These are phyloP conservation scores for Gossypium thurberi DNA, from an alignment of 345 rosid genomes.

Conservation along the genomic window DNA sequence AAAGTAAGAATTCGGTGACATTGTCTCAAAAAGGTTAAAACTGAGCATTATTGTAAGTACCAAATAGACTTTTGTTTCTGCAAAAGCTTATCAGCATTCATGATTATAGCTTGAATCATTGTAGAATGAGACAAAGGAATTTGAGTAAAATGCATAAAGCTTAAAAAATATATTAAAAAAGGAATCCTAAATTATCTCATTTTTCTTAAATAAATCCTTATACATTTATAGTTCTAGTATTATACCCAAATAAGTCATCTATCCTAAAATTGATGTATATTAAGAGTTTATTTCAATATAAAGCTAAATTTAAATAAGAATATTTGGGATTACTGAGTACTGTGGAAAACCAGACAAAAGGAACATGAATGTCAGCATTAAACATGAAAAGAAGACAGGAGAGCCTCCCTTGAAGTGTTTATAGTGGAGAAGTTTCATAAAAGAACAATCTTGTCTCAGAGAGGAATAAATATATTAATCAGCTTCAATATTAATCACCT, in stretches of 20 bases:
- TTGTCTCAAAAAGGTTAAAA: background rate
- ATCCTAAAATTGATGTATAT: too few relatives aligned
- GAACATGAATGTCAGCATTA: too few relatives aligned
- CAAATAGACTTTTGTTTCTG: background rate
- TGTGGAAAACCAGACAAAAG: too few relatives aligned
- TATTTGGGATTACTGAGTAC: too few relatives aligned
- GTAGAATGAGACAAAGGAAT: background rate
- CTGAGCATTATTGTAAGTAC: background rate
- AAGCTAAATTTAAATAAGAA: too few relatives aligned
- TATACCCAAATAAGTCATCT: too few relatives aligned
- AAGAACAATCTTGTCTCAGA: background rate
- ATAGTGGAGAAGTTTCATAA: background rate
- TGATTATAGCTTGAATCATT: background rate
- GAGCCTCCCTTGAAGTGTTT: background rate
- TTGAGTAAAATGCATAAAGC: background rate
- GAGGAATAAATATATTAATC: background rate
- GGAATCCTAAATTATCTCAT: background rate
- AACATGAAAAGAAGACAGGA: background rate
- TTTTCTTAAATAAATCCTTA: background rate
- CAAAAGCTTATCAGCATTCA: background rate
- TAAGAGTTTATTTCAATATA: too few relatives aligned
- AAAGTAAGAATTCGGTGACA: background rate
- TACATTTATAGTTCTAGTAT: too few relatives aligned
- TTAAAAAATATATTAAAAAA: background rate
- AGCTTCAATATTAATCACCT: background rate